These are phyloP conservation scores for Botryotinia convoluta DNA, from an alignment of 2,329 filamentous ascomycete genomes.

Conservation along the genomic window DNA sequence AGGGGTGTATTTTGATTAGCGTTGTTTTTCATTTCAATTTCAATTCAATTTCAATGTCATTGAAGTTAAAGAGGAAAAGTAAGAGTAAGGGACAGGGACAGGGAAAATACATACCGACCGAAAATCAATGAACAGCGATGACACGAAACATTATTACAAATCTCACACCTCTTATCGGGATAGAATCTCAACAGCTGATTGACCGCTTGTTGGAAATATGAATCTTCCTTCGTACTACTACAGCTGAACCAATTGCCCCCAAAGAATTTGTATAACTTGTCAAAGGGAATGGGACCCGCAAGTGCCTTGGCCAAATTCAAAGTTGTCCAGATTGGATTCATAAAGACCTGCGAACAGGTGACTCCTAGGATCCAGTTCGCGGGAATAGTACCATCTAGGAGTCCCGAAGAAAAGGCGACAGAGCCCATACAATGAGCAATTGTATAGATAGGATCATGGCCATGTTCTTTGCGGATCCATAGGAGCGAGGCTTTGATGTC, in stretches of 20 bases:
- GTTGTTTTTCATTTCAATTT: background rate
- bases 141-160: conserved; percentile 60
- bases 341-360: conserved; percentile 60
- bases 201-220: conserved; percentile 48
- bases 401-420: conserved; percentile 55
- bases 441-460: conserved; percentile 50
- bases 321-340: conserved; percentile 57
- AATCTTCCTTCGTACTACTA: conserved; percentile 47
- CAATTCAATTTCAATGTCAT: background rate
- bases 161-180: conserved; percentile 52
- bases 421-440: conserved; percentile 64
- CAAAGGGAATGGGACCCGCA: conserved; percentile 47
- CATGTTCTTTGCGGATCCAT: conserved; percentile 46
- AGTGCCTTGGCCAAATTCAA: conserved; percentile 57
- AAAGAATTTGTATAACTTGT: conserved; percentile 47
- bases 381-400: conserved; percentile 61
- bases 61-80: background rate
- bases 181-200: conserved; percentile 59
- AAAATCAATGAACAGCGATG: conserved; percentile 60
- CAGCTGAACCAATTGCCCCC: conserved; percentile 57
- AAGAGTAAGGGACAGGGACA: background rate
- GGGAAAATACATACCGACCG: conserved; percentile 46
- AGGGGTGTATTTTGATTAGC: background rate
- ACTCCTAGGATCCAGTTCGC: conserved; percentile 56
- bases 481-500: conserved; percentile 57